Conservation (phyloP, 2,329 filamentous ascomycete genomes). For the Cladophialophora bantiana region DNA sequence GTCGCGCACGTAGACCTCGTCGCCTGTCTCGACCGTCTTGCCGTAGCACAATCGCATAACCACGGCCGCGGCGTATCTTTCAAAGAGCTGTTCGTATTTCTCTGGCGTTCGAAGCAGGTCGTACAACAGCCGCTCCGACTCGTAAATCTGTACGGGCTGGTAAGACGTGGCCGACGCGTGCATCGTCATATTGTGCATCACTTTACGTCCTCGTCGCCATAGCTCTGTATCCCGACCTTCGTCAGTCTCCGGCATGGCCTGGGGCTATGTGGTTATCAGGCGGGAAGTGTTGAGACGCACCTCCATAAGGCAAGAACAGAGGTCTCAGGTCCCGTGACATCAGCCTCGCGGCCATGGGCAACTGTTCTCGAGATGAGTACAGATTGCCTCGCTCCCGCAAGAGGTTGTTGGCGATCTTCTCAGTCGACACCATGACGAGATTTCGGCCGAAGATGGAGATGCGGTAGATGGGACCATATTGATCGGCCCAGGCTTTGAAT, state of each 20-base stretch:
- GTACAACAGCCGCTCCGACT: slow-evolving; percentile 43
- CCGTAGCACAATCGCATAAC: slow-evolving; percentile 50
- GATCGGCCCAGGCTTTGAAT: slow-evolving; percentile 49
- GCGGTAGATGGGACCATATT: slow-evolving; percentile 53
- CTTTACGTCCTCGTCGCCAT: slow-evolving; percentile 46
- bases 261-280: no score
- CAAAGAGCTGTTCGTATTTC: slow-evolving; percentile 47
- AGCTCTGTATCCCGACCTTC: slow-evolving; percentile 22
- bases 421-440: slow-evolving; percentile 49
- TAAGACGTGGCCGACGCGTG: slow-evolving; percentile 43
- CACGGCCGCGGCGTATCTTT: slow-evolving; percentile 49
- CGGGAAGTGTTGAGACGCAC: slow-evolving; percentile 6
- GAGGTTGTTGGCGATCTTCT: slow-evolving; percentile 53
- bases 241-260: not conserved
- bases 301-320: slow-evolving; percentile 44
- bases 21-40: slow-evolving; percentile 45
- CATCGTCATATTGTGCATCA: slow-evolving; percentile 47
- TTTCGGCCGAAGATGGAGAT: slow-evolving; percentile 53
- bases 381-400: slow-evolving; percentile 51
- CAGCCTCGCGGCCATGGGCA: slow-evolving; percentile 47
- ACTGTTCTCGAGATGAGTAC: slow-evolving; percentile 49
- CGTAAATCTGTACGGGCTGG: slow-evolving; percentile 44
- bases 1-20: slow-evolving; percentile 44
- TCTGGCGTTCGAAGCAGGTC: slow-evolving; percentile 44
- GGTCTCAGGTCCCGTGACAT: slow-evolving; percentile 43